Evolutionary conservation across 2,329 filamentous ascomycete genomes (phyloP).

Genomic region (Paraconiothyrium brasiliense): DNA sequence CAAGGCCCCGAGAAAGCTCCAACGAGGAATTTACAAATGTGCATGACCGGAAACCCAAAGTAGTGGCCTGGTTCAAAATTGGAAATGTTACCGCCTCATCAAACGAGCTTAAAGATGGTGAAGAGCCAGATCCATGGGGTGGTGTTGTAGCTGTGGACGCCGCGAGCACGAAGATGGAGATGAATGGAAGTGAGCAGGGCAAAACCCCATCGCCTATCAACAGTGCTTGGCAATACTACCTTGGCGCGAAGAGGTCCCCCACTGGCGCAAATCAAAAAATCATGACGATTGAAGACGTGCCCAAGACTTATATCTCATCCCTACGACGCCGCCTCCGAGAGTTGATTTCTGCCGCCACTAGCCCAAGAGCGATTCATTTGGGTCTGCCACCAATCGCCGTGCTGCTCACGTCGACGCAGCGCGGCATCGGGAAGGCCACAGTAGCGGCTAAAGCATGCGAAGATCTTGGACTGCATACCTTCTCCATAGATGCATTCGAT

Average conservation of each 20-base stretch:
- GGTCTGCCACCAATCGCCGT: conserved; percentile 89
- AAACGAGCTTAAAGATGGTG: conserved; percentile 65
- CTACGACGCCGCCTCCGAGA: conserved; percentile 76
- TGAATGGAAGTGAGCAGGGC: conserved; percentile 86
- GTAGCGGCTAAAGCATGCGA: conserved; percentile 79
- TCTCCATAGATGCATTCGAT: conserved; percentile 89
- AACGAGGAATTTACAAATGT: conserved; percentile 27
- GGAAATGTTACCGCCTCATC: conserved; percentile 65
- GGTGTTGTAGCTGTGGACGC: conserved; percentile 87
- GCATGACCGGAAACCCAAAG: conserved; percentile 36
- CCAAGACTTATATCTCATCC: conserved; percentile 55
- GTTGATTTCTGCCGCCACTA: conserved; percentile 87
- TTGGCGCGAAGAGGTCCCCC: conserved; percentile 76
- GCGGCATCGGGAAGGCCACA: conserved; percentile 91
- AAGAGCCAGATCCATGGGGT: conserved; percentile 80
- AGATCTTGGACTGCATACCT: conserved; percentile 90
- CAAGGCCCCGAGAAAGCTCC: conserved; percentile 54
- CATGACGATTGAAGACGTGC: conserved; percentile 55
- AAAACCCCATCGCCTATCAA: conserved; percentile 78
- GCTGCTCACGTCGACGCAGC: conserved; percentile 87
- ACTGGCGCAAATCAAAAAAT: conserved; percentile 66
- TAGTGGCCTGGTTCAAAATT: conserved; percentile 91
- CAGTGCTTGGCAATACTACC: conserved; percentile 89
- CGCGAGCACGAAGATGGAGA: conserved; percentile 85
- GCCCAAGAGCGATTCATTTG: conserved; percentile 83